Conservation (phyloP, 257 asterid species). For the Salvia miltiorrhiza region DNA sequence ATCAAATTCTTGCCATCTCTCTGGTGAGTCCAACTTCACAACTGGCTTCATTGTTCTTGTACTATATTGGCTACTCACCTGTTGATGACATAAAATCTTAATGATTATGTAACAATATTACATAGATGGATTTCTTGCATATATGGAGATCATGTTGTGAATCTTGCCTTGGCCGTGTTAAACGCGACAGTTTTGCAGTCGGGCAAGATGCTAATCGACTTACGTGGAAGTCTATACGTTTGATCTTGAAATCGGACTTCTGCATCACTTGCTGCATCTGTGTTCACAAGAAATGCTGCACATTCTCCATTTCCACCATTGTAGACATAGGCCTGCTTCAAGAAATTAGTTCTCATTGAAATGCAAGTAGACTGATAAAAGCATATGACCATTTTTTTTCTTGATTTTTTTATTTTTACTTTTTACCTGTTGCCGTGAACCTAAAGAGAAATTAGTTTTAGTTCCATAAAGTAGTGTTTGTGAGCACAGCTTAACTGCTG, state of each 20-base stretch:
- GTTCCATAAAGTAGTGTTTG: constrained; percentile 52
- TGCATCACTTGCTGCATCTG: constrained; percentile 24
- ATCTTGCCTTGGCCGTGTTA: constrained; percentile 78
- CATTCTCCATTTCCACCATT: constrained; percentile 49
- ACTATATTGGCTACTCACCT: constrained; percentile 48
- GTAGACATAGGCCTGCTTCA: constrained; percentile 56
- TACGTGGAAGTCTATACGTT: constrained; percentile 48
- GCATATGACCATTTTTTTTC: too few species aligned
- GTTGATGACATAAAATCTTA: constrained; percentile 1
- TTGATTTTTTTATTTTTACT: constrained; percentile 15
- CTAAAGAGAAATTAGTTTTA: constrained; percentile 39
- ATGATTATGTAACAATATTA: too few species aligned
- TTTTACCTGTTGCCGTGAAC: constrained; percentile 67
- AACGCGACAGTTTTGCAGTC: constrained; percentile 68
- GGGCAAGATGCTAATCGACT: constrained; percentile 84
- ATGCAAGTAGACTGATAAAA: too few species aligned
- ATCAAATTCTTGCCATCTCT: constrained; percentile 51
- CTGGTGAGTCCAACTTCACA: constrained; percentile 41
- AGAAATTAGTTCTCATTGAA: too few species aligned
- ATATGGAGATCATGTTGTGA: not conserved
- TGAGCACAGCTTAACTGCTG: constrained; percentile 60
- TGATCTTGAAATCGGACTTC: constrained; percentile 45
- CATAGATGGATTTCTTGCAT: too few species aligned
- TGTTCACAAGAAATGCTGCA: constrained; percentile 81
- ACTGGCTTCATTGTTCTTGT: constrained; percentile 45